phyloP scores from a whole-genome alignment of 371 early-diverging fungal genomes.

The Phascolomyces articulosus region DNA sequence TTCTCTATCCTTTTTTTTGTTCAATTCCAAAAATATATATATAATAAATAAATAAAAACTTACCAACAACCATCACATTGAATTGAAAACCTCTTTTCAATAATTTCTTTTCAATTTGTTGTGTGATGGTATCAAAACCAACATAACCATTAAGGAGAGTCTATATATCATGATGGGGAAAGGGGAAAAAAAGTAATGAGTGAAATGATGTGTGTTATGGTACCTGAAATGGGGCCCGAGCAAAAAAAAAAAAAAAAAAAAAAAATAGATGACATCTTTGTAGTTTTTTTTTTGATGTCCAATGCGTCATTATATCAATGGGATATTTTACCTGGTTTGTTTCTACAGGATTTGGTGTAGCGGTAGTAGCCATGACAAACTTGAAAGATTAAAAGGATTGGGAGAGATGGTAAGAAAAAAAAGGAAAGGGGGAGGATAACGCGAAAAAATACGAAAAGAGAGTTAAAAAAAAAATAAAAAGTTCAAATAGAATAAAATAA shows the following conservation, averaged over 20 bases:
- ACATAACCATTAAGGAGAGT: slow-evolving; percentile 79
- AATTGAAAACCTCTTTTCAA: slow-evolving; percentile 94
- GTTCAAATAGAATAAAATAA: neutral
- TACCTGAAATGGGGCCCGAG: too few species aligned
- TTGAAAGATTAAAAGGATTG: slow-evolving; percentile 8
- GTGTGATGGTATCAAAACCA: slow-evolving; percentile 94
- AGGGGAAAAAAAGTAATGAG: neutral
- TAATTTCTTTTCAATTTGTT: slow-evolving; percentile 92
- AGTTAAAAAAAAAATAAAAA: neutral
- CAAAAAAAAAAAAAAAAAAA: neutral
- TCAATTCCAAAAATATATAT: neutral
- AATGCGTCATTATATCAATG: too few species aligned
- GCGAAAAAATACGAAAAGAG: slow-evolving; percentile 1
- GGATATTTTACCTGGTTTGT: slow-evolving; percentile 1
- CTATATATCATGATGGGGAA: slow-evolving; percentile 25
- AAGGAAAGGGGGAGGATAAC: slow-evolving; percentile 6
- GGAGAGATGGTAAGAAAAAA: neutral
- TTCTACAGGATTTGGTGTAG: slow-evolving; percentile 17
- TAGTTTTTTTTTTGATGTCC: neutral
- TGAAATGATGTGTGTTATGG: neutral
- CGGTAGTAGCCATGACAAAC: slow-evolving; percentile 20
- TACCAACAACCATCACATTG: slow-evolving; percentile 94
- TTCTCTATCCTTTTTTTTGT: too few species aligned
- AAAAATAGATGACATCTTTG: neutral
- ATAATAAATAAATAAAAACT: slow-evolving; percentile 1